Evolutionary conservation across 208 protist species (phyloP), one percentile per base, ranked within the genome.

Genomic region (Porcisia hertigi): DNA sequence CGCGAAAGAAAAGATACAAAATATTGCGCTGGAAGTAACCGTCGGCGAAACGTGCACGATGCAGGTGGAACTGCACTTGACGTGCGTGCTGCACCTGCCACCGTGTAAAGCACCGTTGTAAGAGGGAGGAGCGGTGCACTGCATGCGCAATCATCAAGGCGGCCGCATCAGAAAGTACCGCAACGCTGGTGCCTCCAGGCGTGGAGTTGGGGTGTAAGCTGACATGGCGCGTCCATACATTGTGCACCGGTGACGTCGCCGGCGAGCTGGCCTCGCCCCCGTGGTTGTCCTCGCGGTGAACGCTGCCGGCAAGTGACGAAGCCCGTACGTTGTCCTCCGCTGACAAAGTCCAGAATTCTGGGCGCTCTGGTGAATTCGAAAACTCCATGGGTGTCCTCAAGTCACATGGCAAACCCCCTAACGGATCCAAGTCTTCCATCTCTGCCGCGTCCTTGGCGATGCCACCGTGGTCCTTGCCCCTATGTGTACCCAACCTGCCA

Each of bases 1-100:
- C 88, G 18, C 88, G 88, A 53, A 90, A 92, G 65, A 90, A 81
- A 23, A 90, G 53, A 64, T 87, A 91, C 34, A 66, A 43, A 20
- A 88, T 60, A 18, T 77, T 80, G 16, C 69, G 77, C 25, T 55
- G 69, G 67, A 84, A 83, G 74, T 85, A 90, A 54, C 77, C 73
- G 25, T 69, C 70, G 14, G 88, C 86, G 20, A 89, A 78, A 49
- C n/a, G 54, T 14, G 67, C 64, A 20, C 67, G 75, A 36, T 76
- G 75, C 20, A 62, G 75, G 52, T 77, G 76, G 36, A 34, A 36
- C 47, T 65, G 55, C 54, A 54, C 39, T 12, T 71, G 73, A 23
- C 23, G 45, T 8, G 34, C 74, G 12, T 53, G 60, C 25, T 63
- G 73, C 0, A 25, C 8, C 25, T 63, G 60, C 88, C 88, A 92